phyloP scores from a whole-genome alignment of 2,329 filamentous ascomycete species.

The Diaporthe batatas region DNA sequence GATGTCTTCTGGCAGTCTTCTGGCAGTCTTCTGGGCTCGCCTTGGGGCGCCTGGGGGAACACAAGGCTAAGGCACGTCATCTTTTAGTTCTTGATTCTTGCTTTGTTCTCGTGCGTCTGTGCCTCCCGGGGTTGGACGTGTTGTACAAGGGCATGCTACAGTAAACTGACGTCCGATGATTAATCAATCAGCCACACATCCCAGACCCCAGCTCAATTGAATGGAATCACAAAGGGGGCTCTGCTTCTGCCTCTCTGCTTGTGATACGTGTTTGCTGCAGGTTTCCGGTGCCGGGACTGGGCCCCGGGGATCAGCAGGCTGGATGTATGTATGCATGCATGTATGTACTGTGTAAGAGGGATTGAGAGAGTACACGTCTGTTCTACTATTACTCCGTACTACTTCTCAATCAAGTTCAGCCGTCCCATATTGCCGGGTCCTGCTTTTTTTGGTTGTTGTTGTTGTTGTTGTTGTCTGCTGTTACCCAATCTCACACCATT shows the following conservation, averaged over 20 bases:
- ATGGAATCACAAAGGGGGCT: not conserved
- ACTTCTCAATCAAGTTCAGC: not conserved
- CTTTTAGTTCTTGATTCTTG: not conserved
- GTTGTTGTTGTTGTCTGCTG: too few relatives aligned
- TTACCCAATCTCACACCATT: conserved; percentile 7
- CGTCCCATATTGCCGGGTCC: not conserved
- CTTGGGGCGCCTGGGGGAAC: conserved; percentile 12
- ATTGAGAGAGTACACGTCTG: not conserved
- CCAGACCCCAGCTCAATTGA: not conserved
- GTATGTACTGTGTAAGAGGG: not conserved
- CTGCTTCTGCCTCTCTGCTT: not conserved
- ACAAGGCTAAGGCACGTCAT: conserved; percentile 41
- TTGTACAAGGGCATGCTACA: not conserved
- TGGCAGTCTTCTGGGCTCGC: not conserved
- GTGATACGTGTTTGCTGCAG: conserved; percentile 5
- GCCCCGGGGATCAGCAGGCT: not conserved
- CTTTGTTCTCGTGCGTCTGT: conserved; percentile 10
- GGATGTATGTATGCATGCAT: too few relatives aligned
- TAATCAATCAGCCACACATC: not conserved
- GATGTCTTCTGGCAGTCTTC: conserved; percentile 5
- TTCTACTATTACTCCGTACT: not conserved
- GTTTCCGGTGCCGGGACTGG: not conserved
- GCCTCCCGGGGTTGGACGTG: not conserved
- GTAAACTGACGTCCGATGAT: not conserved
- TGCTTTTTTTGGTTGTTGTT: not conserved